A percentile compares a stretch with the other conserved stretches of the same genome.
These are phyloP conservation scores for Paraconiothyrium sp. DNA, from an alignment of 2,329 filamentous ascomycete species.

Conservation along the genomic window DNA sequence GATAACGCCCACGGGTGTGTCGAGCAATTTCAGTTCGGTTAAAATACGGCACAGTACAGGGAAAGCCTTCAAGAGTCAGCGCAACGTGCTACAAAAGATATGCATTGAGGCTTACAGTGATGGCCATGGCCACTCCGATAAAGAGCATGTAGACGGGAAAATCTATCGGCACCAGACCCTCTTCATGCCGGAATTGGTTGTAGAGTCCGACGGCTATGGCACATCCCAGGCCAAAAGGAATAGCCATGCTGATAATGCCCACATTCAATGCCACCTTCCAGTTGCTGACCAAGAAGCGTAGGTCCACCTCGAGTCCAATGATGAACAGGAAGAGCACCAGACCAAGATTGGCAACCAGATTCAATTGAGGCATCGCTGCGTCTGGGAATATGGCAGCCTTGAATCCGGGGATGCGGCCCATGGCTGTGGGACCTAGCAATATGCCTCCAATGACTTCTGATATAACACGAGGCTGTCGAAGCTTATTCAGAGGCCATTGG, in stretches of 20 bases:
- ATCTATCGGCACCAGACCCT: constrained; percentile 64
- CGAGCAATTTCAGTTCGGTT: constrained; percentile 86
- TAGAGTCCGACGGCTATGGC: constrained; percentile 85
- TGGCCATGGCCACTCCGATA: constrained; percentile 91
- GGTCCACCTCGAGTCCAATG: constrained; percentile 86
- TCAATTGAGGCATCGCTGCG: constrained; percentile 77
- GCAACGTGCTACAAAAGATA: neutral
- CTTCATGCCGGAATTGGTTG: constrained; percentile 71
- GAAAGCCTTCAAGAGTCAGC: constrained; percentile 64
- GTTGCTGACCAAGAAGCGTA: constrained; percentile 79
- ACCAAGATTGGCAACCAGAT: constrained; percentile 82
- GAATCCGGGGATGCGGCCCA: constrained; percentile 87
- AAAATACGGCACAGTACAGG: constrained; percentile 94
- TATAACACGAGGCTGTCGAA: constrained; percentile 84
- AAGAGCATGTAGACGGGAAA: constrained; percentile 77
- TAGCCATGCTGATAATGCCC: constrained; percentile 78
- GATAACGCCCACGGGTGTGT: constrained; percentile 85
- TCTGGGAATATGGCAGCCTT: constrained; percentile 77
- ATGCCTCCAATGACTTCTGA: constrained; percentile 88
- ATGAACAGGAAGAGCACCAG: constrained; percentile 87
- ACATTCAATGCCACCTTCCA: constrained; percentile 84
- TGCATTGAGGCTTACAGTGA: constrained; percentile 69
- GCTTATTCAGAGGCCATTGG: constrained; percentile 78
- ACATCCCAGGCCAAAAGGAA: constrained; percentile 84
- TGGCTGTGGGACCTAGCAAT: constrained; percentile 84